Evolutionary conservation across 495 filamentous ascomycete genomes (phyloP).

Genomic region (Aspergillus carlsbadensis): DNA sequence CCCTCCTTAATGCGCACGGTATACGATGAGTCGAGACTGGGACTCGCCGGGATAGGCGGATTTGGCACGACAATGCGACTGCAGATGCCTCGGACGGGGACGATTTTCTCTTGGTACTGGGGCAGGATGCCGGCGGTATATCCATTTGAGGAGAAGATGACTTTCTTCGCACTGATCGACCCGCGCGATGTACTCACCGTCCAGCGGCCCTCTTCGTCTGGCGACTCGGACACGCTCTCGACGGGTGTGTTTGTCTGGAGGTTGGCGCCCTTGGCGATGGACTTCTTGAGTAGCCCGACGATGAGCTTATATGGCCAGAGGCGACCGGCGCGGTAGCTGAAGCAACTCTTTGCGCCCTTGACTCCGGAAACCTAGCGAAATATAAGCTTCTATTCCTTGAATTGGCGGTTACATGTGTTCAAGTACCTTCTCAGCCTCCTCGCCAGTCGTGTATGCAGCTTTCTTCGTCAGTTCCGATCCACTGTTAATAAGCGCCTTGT

Average conservation of each 20-base stretch:
- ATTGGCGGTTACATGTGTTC: not conserved
- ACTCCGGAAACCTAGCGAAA: conserved; percentile 40
- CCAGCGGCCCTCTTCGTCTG: conserved; percentile 20
- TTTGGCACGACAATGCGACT: conserved; percentile 33
- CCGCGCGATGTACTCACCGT: conserved; percentile 64
- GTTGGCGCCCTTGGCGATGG: conserved; percentile 60
- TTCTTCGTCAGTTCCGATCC: not conserved
- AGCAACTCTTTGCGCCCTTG: conserved; percentile 44
- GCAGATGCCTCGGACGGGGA: conserved; percentile 65
- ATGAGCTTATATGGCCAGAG: conserved; percentile 87
- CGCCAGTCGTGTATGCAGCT: not conserved
- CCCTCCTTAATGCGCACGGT: conserved; percentile 9
- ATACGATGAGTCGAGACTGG: not conserved
- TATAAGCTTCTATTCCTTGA: not conserved
- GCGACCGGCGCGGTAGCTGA: conserved; percentile 39
- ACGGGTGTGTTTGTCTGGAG: conserved; percentile 78
- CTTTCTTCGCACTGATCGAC: conserved; percentile 50
- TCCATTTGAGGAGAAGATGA: conserved; percentile 76
- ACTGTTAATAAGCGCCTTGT: conserved; percentile 5
- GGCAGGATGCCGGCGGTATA: conserved; percentile 76
- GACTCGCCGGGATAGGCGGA: not conserved
- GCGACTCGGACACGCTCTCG: conserved; percentile 29
- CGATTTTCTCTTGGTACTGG: conserved; percentile 65
- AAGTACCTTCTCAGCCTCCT: conserved; percentile 15
- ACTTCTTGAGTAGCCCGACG: conserved; percentile 58